Evolutionary conservation across 129 eudicot species (phyloP).

Genomic region (Flaveria bidentis): DNA sequence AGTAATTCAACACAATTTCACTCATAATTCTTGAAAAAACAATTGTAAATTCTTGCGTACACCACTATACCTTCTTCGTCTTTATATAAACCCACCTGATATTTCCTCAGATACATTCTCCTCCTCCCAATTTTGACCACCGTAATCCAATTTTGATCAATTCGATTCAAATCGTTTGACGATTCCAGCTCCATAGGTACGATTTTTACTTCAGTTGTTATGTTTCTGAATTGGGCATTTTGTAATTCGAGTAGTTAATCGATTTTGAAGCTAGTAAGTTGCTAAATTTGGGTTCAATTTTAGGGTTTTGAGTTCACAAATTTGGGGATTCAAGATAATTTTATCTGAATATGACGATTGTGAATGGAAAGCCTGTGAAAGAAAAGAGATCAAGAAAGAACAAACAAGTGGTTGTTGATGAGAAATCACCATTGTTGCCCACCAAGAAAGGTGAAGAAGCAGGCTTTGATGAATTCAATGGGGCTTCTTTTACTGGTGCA

Average conservation of each 20-base stretch:
- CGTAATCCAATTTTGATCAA: conserved; percentile 15
- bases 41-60: conserved; percentile 20
- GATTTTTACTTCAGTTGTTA: conserved; percentile 17
- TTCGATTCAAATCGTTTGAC: neutral
- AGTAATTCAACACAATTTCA: conserved; percentile 28
- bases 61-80: conserved; percentile 1
- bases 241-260: conserved; percentile 11
- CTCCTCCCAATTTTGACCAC: conserved; percentile 14
- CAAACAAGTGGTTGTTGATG: conserved; percentile 59
- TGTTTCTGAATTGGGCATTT: conserved; percentile 14
- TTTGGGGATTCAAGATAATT: neutral
- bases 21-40: neutral
- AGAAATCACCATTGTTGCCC: conserved; percentile 82
- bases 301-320: conserved; percentile 25
- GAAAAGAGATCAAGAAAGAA: conserved; percentile 65
- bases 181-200: conserved; percentile 29
- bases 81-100: conserved; percentile 32
- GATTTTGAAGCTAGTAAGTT: conserved; percentile 18
- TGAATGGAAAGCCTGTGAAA: conserved; percentile 39
- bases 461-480: conserved; percentile 85
- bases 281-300: conserved; percentile 5
- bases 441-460: conserved; percentile 68
- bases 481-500: conserved; percentile 80
- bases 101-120: conserved; percentile 11
- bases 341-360: conserved; percentile 60